Evolutionary conservation across 2,329 filamentous ascomycete genomes (phyloP).

Genomic region (Cladosporium sp.): DNA sequence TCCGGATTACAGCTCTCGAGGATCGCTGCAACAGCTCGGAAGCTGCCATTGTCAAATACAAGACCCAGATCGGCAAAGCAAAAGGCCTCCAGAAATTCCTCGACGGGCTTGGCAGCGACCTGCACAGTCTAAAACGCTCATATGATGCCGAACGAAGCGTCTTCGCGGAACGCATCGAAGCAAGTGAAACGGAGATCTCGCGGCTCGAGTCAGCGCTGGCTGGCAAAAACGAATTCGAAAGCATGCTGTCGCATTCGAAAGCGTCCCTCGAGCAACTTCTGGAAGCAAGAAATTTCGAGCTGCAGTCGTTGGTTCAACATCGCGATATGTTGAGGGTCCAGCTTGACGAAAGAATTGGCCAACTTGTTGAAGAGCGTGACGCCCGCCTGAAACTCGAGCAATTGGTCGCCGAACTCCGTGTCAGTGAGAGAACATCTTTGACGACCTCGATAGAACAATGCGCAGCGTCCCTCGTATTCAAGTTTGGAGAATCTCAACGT

Average conservation of each 20-base stretch:
- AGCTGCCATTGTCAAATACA: slow-evolving; percentile 11
- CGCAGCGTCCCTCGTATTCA: not conserved
- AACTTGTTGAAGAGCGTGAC: slow-evolving; percentile 18
- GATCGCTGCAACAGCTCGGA: slow-evolving; percentile 3
- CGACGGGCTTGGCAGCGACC: slow-evolving; percentile 11
- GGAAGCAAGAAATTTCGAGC: slow-evolving; percentile 10
- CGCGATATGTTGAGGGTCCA: slow-evolving; percentile 10
- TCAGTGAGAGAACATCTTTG: not conserved
- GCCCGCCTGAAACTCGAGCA: slow-evolving; percentile 8
- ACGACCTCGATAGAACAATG: slow-evolving; percentile 6
- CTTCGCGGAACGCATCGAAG: slow-evolving; percentile 1
- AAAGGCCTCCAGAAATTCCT: slow-evolving; percentile 17
- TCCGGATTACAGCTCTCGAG: not conserved
- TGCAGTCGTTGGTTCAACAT: slow-evolving; percentile 12
- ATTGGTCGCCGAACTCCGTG: slow-evolving; percentile 2
- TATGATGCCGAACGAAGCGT: not conserved
- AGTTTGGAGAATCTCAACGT: not conserved
- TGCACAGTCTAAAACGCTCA: slow-evolving; percentile 14
- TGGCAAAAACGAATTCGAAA: slow-evolving; percentile 4
- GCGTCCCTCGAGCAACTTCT: slow-evolving; percentile 4
- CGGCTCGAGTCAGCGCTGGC: slow-evolving; percentile 1
- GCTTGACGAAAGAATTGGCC: slow-evolving; percentile 16
- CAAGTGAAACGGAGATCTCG: slow-evolving; percentile 7
- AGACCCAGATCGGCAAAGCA: slow-evolving; percentile 15
- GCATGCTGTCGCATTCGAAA: slow-evolving; percentile 7